Conservation (phyloP, 768 basidiomycete genomes). For the Mycena pura region DNA sequence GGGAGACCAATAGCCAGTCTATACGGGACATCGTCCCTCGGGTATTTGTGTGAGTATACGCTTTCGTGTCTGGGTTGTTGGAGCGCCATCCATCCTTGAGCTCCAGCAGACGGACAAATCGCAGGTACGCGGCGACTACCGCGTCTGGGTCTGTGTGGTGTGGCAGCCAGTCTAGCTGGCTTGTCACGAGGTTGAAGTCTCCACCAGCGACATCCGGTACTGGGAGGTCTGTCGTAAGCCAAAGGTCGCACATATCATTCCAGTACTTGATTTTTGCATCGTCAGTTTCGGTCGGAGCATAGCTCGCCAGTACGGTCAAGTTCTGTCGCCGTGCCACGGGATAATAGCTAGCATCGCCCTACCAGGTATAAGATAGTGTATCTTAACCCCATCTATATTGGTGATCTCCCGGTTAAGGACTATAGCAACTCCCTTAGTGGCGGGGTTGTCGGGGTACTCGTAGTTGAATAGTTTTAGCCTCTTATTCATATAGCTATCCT, state of each 20-base stretch:
- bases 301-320: conserved; percentile 26
- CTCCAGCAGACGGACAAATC: not conserved
- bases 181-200: conserved; percentile 33
- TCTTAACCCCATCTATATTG: not conserved
- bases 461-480: not conserved
- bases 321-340: not conserved
- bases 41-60: not conserved
- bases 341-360: not conserved
- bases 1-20: too few species aligned
- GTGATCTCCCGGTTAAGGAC: conserved; percentile 11
- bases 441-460: not conserved
- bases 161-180: not conserved
- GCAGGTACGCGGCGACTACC: not conserved
- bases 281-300: conserved; percentile 25
- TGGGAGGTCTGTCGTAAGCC: not conserved
- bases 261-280: conserved; percentile 23
- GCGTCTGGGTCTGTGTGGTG: not conserved
- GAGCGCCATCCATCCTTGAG: not conserved
- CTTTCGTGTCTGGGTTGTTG: not conserved
- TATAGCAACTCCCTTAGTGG: conserved; percentile 1
- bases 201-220: conserved; percentile 24
- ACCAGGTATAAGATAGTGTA: conserved; percentile 3
- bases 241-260: conserved; percentile 4
- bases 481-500: not conserved
- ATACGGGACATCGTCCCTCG: too few species aligned